These are phyloP conservation scores for Wickerhamomyces ciferrii DNA, from an alignment of 805 yeast species.

Conservation along the genomic window DNA sequence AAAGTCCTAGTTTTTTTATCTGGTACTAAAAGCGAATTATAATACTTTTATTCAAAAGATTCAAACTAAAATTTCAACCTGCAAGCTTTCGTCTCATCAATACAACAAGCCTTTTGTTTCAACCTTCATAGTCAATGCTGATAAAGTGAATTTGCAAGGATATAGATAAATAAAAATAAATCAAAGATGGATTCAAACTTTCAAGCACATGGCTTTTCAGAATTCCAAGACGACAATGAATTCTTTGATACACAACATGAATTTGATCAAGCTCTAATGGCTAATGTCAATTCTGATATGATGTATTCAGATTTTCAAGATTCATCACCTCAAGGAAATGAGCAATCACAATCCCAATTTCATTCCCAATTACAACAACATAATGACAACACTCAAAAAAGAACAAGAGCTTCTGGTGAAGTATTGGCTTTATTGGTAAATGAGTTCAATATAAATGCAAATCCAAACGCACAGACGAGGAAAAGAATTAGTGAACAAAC, in stretches of 20 bases:
- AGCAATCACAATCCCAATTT: neutral
- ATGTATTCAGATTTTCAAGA: neutral
- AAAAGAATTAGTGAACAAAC: constrained; percentile 66
- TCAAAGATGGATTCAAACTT: neutral
- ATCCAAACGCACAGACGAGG: constrained; percentile 70
- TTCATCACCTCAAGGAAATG: neutral
- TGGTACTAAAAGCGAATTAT: neutral
- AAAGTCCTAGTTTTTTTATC: neutral
- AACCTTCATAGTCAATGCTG: neutral
- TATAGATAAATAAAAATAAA: neutral
- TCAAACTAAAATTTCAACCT: too few relatives aligned
- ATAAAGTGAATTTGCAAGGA: neutral
- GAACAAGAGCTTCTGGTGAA: constrained; percentile 78
- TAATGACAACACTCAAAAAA: constrained; percentile 28
- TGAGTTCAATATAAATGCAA: constrained; percentile 69
- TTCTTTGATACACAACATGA: neutral
- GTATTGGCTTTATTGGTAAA: constrained; percentile 60
- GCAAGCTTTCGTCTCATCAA: too few relatives aligned
- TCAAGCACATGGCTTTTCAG: neutral
- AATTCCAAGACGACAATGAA: neutral
- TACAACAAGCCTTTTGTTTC: too few relatives aligned
- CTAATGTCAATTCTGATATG: neutral
- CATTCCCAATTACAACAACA: constrained; percentile 3
- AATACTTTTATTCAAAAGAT: neutral
- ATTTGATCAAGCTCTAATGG: neutral